These are phyloP conservation scores for Ophiostoma novo-ulmi DNA, from an alignment of 2,329 filamentous ascomycete genomes.

Conservation along the genomic window DNA sequence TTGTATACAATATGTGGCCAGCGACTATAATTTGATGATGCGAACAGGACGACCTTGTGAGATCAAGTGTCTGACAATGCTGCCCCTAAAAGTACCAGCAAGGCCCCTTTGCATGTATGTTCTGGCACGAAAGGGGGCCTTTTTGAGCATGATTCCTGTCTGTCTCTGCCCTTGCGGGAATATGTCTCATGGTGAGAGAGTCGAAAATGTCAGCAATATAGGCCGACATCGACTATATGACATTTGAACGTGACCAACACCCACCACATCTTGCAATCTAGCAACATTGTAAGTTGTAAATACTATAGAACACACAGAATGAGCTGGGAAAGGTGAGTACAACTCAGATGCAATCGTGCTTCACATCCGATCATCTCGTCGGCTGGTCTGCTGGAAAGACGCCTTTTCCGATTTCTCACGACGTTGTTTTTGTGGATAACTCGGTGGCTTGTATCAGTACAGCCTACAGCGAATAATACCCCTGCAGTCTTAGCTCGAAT, in stretches of 20 bases:
- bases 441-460: background rate
- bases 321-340: background rate
- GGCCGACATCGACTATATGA: constrained; percentile 1
- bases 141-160: background rate
- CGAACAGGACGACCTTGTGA: background rate
- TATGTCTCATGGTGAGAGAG: background rate
- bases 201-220: background rate
- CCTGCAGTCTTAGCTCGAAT: background rate
- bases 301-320: background rate
- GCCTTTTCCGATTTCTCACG: background rate
- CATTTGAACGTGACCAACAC: background rate
- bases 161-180: background rate
- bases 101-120: background rate
- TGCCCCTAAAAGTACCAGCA: background rate
- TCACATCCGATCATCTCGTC: background rate
- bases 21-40: background rate
- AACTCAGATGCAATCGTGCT: background rate
- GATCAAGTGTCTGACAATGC: background rate
- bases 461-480: background rate
- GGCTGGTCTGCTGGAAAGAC: background rate
- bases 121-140: background rate
- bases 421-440: constrained; percentile 1
- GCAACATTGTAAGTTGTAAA: background rate
- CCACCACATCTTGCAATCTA: too few relatives aligned
- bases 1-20: background rate